Evolutionary conservation across 768 basidiomycete species (phyloP).

Genomic region (Pholiota microspora): DNA sequence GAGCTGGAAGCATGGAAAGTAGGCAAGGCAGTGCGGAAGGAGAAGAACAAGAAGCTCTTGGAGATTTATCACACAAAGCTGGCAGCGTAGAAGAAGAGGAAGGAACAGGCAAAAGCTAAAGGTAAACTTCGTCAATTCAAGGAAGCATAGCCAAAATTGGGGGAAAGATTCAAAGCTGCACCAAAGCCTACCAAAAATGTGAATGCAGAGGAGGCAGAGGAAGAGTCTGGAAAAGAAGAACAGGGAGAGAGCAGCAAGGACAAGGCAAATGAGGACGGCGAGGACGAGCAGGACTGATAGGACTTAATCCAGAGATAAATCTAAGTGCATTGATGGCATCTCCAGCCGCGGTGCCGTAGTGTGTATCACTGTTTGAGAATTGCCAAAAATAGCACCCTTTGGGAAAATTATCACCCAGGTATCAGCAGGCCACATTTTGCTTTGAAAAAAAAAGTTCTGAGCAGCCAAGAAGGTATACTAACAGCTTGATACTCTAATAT

Average conservation of each 20-base stretch:
- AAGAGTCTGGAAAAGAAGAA: too few species aligned
- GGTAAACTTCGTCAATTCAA: background rate
- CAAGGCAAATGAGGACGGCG: background rate
- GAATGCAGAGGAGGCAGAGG: background rate
- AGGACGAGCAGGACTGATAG: background rate
- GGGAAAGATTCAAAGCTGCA: background rate
- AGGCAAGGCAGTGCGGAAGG: conserved; percentile 13
- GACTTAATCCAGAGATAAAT: background rate
- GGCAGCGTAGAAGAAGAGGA: conserved; percentile 6
- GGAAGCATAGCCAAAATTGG: background rate
- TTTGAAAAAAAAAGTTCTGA: background rate
- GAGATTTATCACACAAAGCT: background rate
- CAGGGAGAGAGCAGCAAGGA: background rate
- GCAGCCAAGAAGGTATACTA: background rate
- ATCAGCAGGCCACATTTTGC: background rate
- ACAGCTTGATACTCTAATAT: background rate
- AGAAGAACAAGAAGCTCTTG: conserved; percentile 3
- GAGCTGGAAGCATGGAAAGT: conserved; percentile 20
- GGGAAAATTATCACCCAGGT: background rate
- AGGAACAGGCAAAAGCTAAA: conserved; percentile 7
- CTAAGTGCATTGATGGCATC: background rate
- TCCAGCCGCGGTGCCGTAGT: background rate
- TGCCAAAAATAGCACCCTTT: background rate
- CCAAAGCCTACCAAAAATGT: background rate
- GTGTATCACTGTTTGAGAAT: conserved; percentile 1